phyloP scores from a whole-genome alignment of 1,284 basidiomycete species.

The Malassezia japonica region DNA sequence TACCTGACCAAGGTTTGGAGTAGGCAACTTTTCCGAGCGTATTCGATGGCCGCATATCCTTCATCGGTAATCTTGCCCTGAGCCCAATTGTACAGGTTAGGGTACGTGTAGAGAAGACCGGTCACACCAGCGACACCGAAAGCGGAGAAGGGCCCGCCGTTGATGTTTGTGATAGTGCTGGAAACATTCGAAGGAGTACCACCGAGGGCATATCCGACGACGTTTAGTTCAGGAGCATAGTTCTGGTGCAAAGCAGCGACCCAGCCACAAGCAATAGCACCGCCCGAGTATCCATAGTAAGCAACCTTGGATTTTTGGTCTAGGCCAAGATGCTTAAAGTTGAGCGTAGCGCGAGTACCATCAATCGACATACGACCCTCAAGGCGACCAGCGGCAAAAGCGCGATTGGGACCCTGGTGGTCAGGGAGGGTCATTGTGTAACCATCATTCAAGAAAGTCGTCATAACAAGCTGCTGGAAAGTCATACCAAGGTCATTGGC shows the following conservation, averaged over 20 bases:
- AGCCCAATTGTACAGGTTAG: slow-evolving; percentile 18
- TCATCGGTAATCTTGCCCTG: not conserved
- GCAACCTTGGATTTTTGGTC: slow-evolving; percentile 19
- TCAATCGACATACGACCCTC: slow-evolving; percentile 31
- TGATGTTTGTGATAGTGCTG: slow-evolving; percentile 2
- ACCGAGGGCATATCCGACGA: slow-evolving; percentile 27
- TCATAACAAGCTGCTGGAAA: not conserved
- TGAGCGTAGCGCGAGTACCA: slow-evolving; percentile 26
- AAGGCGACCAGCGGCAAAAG: slow-evolving; percentile 30
- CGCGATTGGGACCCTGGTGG: slow-evolving; percentile 31
- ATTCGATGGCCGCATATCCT: not conserved
- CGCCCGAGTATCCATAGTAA: slow-evolving; percentile 38
- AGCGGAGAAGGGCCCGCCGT: slow-evolving; percentile 20
- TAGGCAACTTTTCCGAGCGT: not conserved
- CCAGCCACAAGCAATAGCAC: slow-evolving; percentile 37
- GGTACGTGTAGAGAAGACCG: slow-evolving; percentile 22
- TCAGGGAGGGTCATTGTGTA: slow-evolving; percentile 31
- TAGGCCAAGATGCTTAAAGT: slow-evolving; percentile 22
- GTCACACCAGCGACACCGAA: slow-evolving; percentile 29
- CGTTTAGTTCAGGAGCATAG: slow-evolving; percentile 27
- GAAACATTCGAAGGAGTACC: slow-evolving; percentile 28
- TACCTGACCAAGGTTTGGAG: not conserved
- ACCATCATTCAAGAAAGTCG: slow-evolving; percentile 10
- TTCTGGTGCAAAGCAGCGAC: slow-evolving; percentile 21
- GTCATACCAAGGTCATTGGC: slow-evolving; percentile 11